These are phyloP conservation scores for Alternaria solani DNA, from an alignment of 2,329 filamentous ascomycete species.

Conservation along the genomic window DNA sequence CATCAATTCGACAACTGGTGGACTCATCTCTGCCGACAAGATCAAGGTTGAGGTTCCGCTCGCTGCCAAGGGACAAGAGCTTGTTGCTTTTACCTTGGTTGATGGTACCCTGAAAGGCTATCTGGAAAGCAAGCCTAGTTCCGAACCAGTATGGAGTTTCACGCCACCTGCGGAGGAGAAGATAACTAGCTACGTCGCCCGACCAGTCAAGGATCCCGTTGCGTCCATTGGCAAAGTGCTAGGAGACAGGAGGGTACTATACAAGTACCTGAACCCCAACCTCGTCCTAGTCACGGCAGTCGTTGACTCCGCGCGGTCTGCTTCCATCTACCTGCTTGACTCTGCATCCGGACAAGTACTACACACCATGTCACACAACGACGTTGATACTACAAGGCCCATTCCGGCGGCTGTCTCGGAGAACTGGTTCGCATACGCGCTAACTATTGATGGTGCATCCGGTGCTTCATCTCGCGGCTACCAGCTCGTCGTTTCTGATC, in stretches of 20 bases:
- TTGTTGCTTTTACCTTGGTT: constrained; percentile 44
- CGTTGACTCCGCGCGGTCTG: constrained; percentile 64
- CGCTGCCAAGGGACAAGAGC: constrained; percentile 28
- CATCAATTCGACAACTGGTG: constrained; percentile 47
- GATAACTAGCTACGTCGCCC: constrained; percentile 72
- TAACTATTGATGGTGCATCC: constrained; percentile 64
- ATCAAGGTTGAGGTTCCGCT: constrained; percentile 22
- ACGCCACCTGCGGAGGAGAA: constrained; percentile 69
- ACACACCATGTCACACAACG: constrained; percentile 72
- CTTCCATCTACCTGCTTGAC: constrained; percentile 83
- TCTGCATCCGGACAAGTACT: constrained; percentile 84
- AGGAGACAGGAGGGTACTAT: constrained; percentile 89
- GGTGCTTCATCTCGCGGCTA: constrained; percentile 74
- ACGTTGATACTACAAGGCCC: constrained; percentile 76
- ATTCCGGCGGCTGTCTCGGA: constrained; percentile 84
- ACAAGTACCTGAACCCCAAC: constrained; percentile 96
- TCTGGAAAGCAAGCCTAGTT: constrained; percentile 29
- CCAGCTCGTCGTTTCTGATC: constrained; percentile 83
- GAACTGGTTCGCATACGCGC: constrained; percentile 94
- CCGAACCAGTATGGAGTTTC: constrained; percentile 72
- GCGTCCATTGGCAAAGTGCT: constrained; percentile 95
- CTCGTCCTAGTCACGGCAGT: constrained; percentile 77
- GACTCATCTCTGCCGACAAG: constrained; percentile 30
- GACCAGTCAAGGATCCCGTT: constrained; percentile 81
- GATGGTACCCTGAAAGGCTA: constrained; percentile 47